Evolutionary conservation across 108 stramenopile species (phyloP), one percentile per base, ranked within the genome.

Genomic region (Aureococcus anophagefferens): DNA sequence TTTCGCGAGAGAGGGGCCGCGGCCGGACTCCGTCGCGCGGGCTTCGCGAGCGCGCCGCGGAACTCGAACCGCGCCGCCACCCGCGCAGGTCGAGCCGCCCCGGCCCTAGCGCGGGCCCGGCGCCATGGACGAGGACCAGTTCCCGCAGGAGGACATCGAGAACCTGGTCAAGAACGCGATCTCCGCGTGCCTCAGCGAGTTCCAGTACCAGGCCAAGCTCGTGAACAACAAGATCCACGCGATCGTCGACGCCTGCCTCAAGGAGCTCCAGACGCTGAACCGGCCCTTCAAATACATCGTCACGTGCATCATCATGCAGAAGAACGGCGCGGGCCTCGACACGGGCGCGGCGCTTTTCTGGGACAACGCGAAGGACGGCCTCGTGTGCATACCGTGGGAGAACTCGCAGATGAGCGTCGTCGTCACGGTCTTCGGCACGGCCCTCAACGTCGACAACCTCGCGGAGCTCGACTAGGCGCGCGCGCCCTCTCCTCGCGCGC

Each of bases 271-370:
- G 65, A 81, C 84, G 25, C 74, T 89, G 30, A 87, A 85, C 77
- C 84, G 88, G 35, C 91, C 91, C 5, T 90, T 84, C 83, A 90
- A 91, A 64, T 90, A 91, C 67, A 76, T 83, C 35, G 71, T 90
- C 29, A 88, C 87, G 0, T 88, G 85, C 64, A 81, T 90, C 30
- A 81, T 91, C 64, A 91, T 89, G 91, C 89, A 91, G 33, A 89
- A 89, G 68, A 88, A 84, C 51, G 91, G 91, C 28, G 88, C 88
- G 0, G 91, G 88, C 5, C 70, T 90, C 35, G 81, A 83, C 34
- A 88, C 86, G 35, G 83, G 84, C 29, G 85, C 86, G 51, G 80
- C 87, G n/a, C 82, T 83, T 35, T 84, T 75, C 67, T 92, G 91
- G 88, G 91, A 89, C 73, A 35, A 79, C 0, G 76, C 64, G 14